phyloP scores from a whole-genome alignment of 2,329 filamentous ascomycete species.

The Hirsutella rhossiliensis region DNA sequence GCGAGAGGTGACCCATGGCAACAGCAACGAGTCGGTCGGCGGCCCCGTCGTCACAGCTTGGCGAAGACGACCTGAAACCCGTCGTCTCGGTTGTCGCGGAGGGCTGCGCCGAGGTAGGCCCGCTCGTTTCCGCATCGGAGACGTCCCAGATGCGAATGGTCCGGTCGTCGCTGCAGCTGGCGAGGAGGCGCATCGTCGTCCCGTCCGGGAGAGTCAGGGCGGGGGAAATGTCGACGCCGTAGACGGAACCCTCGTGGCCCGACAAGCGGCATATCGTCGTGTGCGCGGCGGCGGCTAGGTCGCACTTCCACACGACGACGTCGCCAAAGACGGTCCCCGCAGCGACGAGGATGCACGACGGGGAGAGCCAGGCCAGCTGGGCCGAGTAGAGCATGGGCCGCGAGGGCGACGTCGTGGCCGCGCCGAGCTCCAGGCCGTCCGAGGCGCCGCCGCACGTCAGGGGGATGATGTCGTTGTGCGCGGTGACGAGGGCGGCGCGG shows the following conservation, averaged over 20 bases:
- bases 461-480: conserved; percentile 70
- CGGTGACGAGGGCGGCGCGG: conserved; percentile 57
- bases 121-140: conserved; percentile 30
- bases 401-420: conserved; percentile 48
- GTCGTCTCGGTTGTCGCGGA: conserved; percentile 30
- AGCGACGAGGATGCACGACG: conserved; percentile 56
- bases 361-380: conserved; percentile 51
- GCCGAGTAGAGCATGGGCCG: conserved; percentile 84
- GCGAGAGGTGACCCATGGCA: conserved; percentile 74
- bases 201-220: conserved; percentile 27
- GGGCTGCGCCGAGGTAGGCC: background rate
- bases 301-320: conserved; percentile 32
- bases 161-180: conserved; percentile 89
- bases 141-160: conserved; percentile 86
- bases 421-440: conserved; percentile 28
- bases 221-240: conserved; percentile 71
- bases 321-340: conserved; percentile 93
- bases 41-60: conserved; percentile 10
- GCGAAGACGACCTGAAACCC: conserved; percentile 38
- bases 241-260: conserved; percentile 86
- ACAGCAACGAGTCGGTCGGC: conserved; percentile 44
- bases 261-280: conserved; percentile 39
- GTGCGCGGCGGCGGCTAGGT: conserved; percentile 9
- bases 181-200: conserved; percentile 49
- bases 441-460: conserved; percentile 21